A percentile compares a stretch with the other conserved stretches of the same genome.
Evolutionary conservation across 2,329 filamentous ascomycete genomes (phyloP).

Genomic region (Amesomyces nigricolor): DNA sequence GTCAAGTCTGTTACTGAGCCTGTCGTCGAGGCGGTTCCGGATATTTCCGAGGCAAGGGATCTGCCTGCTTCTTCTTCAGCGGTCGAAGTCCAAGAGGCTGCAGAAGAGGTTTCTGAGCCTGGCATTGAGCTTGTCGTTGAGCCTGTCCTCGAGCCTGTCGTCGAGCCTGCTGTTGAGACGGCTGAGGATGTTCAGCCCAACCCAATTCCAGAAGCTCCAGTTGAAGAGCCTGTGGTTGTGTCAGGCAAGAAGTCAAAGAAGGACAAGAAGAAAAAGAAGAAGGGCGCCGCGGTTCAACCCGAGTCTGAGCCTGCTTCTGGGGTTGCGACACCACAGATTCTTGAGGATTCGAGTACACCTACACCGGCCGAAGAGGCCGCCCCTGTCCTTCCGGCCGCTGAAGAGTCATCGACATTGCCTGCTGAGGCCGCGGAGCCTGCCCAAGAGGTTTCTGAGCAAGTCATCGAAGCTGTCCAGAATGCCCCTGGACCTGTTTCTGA

Average conservation of each 20-base stretch:
- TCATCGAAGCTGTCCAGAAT: not conserved
- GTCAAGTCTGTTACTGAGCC: not conserved
- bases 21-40: not conserved
- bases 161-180: too few species aligned
- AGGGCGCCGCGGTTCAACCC: not conserved
- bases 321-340: not conserved
- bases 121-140: not conserved
- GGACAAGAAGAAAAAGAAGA: conserved; percentile 26
- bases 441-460: not conserved
- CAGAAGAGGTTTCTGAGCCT: not conserved
- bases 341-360: not conserved
- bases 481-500: not conserved
- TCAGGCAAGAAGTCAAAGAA: conserved; percentile 32
- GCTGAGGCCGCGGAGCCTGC: too few species aligned
- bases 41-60: not conserved
- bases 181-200: not conserved
- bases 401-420: not conserved
- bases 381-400: not conserved
- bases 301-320: not conserved
- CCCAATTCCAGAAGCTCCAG: not conserved
- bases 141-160: not conserved
- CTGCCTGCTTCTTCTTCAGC: too few species aligned
- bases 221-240: not conserved
- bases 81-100: too few species aligned
- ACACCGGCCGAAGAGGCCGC: not conserved